phyloP scores from a whole-genome alignment of 352 stramenopile genomes.

The Globisporangium alternatum region DNA sequence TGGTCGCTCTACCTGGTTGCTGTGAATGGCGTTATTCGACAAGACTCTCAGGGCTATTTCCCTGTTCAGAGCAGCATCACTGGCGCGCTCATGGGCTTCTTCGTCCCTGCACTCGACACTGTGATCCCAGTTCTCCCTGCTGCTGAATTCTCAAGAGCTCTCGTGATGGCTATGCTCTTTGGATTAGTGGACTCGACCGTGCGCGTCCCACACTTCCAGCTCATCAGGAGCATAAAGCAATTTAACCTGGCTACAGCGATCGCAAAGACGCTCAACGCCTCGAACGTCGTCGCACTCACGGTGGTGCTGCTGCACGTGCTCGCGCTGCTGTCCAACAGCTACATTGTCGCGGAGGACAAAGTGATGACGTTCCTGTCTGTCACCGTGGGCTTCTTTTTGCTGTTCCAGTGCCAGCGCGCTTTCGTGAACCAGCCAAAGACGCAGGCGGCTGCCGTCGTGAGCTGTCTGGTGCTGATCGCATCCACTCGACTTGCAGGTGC shows the following conservation, averaged over 20 bases:
- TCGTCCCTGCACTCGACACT: slow-evolving; percentile 10
- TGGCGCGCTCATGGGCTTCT: slow-evolving; percentile 7
- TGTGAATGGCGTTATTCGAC: not conserved
- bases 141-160: slow-evolving; percentile 8
- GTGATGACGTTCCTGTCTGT: slow-evolving; percentile 71
- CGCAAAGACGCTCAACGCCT: slow-evolving; percentile 12
- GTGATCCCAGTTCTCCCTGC: slow-evolving; percentile 14
- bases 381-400: slow-evolving; percentile 47
- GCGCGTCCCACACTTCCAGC: not conserved
- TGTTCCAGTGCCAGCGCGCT: slow-evolving; percentile 25
- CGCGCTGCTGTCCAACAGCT: slow-evolving; percentile 81
- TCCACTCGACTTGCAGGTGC: slow-evolving; percentile 40
- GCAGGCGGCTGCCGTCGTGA: slow-evolving; percentile 11
- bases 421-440: not conserved
- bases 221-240: not conserved
- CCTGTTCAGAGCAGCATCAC: not conserved
- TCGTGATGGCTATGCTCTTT: slow-evolving; percentile 5
- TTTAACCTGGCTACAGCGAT: not conserved
- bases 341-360: slow-evolving; percentile 71
- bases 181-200: slow-evolving; percentile 10
- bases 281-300: slow-evolving; percentile 29
- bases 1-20: slow-evolving; percentile 31
- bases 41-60: not conserved
- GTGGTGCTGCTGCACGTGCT: slow-evolving; percentile 61
- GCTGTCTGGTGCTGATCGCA: slow-evolving; percentile 39